Evolutionary conservation across 176 grass and related monocot species (phyloP).

Genomic region (Echinochloa phyllopogon): DNA sequence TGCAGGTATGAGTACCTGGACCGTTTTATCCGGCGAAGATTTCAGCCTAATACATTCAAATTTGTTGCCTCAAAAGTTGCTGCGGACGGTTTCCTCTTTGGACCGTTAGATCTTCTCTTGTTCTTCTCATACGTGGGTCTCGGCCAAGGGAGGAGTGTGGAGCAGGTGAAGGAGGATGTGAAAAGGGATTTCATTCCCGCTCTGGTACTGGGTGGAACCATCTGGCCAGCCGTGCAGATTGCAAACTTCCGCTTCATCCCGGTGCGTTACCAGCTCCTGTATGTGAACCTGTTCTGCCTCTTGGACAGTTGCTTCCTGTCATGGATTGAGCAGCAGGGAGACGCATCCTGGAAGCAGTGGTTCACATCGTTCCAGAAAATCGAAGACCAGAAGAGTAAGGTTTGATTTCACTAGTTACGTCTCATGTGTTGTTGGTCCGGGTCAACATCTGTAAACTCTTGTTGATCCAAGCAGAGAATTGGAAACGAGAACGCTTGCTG

Average conservation of each 20-base stretch:
- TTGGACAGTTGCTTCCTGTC: conserved; percentile 89
- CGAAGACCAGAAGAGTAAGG: conserved; percentile 60
- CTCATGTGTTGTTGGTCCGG: conserved; percentile 16
- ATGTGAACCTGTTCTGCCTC: conserved; percentile 92
- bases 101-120: conserved; percentile 69
- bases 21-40: conserved; percentile 59
- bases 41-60: conserved; percentile 65
- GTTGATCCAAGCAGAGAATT: not conserved
- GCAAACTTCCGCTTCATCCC: conserved; percentile 88
- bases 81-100: conserved; percentile 73
- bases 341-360: conserved; percentile 88
- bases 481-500: not conserved
- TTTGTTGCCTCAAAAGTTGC: conserved; percentile 87
- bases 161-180: conserved; percentile 92
- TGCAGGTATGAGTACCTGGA: conserved; percentile 95
- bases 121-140: conserved; percentile 97
- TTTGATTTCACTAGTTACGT: conserved; percentile 31
- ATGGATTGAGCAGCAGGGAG: conserved; percentile 94
- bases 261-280: conserved; percentile 82
- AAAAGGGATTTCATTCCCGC: conserved; percentile 91
- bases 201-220: conserved; percentile 58
- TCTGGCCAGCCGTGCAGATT: conserved; percentile 88
- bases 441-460: conserved; percentile 16
- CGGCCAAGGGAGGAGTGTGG: conserved; percentile 56
- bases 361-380: conserved; percentile 63